Conservation (phyloP, 2,329 filamentous ascomycete genomes). For the Fusarium sp. region DNA sequence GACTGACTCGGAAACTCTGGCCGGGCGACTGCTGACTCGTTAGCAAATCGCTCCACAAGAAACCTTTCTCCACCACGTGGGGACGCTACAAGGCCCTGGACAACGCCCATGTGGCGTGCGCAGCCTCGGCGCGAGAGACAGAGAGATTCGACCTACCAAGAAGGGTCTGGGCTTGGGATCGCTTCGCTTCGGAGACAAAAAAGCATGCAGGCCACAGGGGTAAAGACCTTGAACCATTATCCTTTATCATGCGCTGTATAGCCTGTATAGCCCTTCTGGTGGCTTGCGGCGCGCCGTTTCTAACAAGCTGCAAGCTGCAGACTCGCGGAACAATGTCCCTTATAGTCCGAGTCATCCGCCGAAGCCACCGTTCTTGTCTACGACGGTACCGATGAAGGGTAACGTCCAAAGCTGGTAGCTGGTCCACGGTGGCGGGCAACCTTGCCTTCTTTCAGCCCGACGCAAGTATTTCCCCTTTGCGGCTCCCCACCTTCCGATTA, state of each 20-base stretch:
- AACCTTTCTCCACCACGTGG: not conserved
- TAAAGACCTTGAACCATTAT: no score
- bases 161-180: constrained; percentile 1
- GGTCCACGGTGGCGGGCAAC: not conserved
- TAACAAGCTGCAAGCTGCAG: not conserved
- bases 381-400: not conserved
- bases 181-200: not conserved
- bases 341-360: not conserved
- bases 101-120: not conserved
- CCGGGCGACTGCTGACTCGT: not conserved
- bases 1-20: constrained; percentile 4
- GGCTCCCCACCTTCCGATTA: not conserved
- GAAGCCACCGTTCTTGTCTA: not conserved
- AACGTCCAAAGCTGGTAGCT: not conserved
- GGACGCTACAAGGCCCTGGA: not conserved
- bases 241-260: not conserved
- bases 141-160: not conserved
- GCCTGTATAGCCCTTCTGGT: not conserved
- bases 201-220: not conserved
- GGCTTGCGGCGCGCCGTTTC: not conserved
- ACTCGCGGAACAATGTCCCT: not conserved
- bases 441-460: not conserved
- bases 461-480: not conserved
- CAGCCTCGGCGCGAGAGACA: not conserved
- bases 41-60: not conserved